Base-by-base conservation (phyloP, 2,329 filamentous ascomycete species). In the Phialophora tarda region DNA sequence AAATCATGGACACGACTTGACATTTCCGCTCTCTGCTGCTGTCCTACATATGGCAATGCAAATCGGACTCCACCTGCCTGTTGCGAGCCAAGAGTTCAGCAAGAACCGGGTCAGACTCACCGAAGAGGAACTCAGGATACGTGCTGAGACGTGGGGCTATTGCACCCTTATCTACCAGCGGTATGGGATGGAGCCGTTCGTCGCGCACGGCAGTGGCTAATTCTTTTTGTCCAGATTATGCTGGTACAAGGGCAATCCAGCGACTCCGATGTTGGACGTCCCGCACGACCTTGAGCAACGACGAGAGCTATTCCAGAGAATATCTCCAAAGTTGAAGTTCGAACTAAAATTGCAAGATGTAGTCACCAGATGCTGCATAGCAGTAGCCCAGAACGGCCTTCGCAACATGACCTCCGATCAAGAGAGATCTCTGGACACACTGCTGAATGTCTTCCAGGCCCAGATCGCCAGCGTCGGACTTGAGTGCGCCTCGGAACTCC, bases 31-130 rank as follows among this genome's bases (percentile, higher is more conserved):
- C 17, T 75, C 74, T 41, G 79, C 77, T 0, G 73, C 77, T 59
- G 63, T 80, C 12, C 55, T 81, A n/a, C 78, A 81, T 57, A 74
- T 79, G 55, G 78, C 78, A 12, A 81, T 80, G 77, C 77, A 79
- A 66, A 77, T 80, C 57, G 79, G 79, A 0, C 69, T 80, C 7
- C 79, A 81, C 64, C 77, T 80, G 7, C 79, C 79, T 0, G 76
- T 79, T 69, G 78, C 78, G 2, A 78, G 77, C 62, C 78, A 81
- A 60, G 79, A 81, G 30, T 81, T 80, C 59, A 76, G 75, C 11
- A 75, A 75, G 44, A 72, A 74, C 14, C 78, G 75, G 47, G 71
- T 76, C 8, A 72, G 73, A 4, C 71, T 72, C 0, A 75, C 74
- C 1, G 76, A 77, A n/a, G 70, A 72, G 3, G 78, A 80, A 50